Conservation (phyloP, 2,329 filamentous ascomycete species). For the Didymella pinodella region DNA sequence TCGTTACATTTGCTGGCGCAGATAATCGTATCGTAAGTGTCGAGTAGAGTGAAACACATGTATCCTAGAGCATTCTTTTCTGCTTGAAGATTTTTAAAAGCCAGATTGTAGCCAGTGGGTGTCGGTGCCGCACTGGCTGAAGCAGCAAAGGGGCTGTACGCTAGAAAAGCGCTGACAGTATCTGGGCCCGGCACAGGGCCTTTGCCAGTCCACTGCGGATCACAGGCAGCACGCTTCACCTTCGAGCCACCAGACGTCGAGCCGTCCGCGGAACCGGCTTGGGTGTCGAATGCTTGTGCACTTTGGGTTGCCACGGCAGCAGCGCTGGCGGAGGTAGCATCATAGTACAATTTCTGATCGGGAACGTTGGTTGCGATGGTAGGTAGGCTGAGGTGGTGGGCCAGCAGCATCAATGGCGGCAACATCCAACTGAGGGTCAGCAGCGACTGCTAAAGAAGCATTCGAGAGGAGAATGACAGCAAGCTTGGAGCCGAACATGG, state of each 20-base stretch:
- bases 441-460: too few relatives aligned
- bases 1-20: not conserved
- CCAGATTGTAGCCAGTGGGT: not conserved
- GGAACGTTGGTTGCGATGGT: not conserved
- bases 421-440: too few relatives aligned
- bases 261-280: not conserved
- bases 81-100: conserved; percentile 1
- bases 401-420: too few relatives aligned
- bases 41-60: not conserved
- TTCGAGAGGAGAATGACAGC: too few relatives aligned
- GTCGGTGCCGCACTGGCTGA: not conserved
- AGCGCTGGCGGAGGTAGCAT: not conserved
- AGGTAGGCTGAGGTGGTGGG: too few relatives aligned
- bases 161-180: too few relatives aligned
- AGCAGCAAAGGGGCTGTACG: not conserved
- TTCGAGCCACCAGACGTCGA: not conserved
- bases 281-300: not conserved
- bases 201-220: not conserved
- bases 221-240: not conserved
- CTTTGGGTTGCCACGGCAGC: not conserved
- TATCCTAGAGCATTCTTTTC: conserved; percentile 1
- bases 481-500: too few relatives aligned
- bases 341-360: not conserved
- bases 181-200: not conserved
- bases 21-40: not conserved